Evolutionary conservation across 2,329 filamentous ascomycete species (phyloP).

Genomic region (Penicillium vulpinum): DNA sequence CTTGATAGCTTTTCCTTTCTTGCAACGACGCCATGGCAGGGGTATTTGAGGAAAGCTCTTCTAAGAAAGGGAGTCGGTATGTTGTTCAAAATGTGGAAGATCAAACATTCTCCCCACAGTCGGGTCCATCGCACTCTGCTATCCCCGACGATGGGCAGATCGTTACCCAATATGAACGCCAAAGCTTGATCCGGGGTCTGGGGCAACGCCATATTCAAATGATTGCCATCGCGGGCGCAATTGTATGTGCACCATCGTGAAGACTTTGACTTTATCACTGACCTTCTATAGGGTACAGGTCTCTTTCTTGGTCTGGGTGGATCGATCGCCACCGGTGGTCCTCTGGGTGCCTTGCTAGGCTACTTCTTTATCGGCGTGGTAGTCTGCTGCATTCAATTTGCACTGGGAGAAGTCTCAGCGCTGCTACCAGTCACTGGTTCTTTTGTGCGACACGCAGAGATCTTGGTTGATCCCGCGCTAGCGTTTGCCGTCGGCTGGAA

Average conservation of each 20-base stretch:
- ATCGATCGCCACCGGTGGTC: constrained; percentile 52
- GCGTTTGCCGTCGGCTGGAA: constrained; percentile 53
- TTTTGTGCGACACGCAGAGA: constrained; percentile 53
- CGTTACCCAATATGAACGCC: constrained; percentile 47
- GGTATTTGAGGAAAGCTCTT: constrained; percentile 5
- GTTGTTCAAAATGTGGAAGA: constrained; percentile 20
- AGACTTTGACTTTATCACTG: neutral
- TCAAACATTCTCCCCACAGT: constrained; percentile 1
- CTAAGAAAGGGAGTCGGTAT: constrained; percentile 16
- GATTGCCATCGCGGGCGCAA: constrained; percentile 49
- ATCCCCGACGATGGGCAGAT: constrained; percentile 23
- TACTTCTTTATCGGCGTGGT: constrained; percentile 52
- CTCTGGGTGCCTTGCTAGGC: constrained; percentile 53
- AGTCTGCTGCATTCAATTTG: constrained; percentile 53
- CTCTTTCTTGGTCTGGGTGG: constrained; percentile 55
- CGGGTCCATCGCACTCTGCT: constrained; percentile 1
- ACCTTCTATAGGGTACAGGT: constrained; percentile 42
- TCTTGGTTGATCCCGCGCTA: constrained; percentile 54
- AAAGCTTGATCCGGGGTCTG: constrained; percentile 47
- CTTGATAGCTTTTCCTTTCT: neutral
- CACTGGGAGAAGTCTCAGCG: constrained; percentile 54
- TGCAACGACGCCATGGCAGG: constrained; percentile 13
- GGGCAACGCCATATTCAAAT: constrained; percentile 48
- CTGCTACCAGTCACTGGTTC: constrained; percentile 54
- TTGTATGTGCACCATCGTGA: constrained; percentile 27